Conservation (phyloP, 495 filamentous ascomycete genomes). For the Annulohypoxylon stygium region DNA sequence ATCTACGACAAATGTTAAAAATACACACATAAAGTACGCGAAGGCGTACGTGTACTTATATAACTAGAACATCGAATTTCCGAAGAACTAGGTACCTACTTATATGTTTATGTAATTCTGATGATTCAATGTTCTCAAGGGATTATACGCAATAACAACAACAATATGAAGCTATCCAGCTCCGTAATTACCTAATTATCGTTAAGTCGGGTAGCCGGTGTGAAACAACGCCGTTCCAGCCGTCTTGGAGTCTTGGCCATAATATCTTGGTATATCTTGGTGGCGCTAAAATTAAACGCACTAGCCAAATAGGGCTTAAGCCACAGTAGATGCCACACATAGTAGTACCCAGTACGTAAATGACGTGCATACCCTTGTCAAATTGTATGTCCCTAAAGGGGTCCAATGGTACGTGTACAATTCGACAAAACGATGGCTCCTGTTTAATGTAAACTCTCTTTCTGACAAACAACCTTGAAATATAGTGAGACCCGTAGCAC, state of each 20-base stretch:
- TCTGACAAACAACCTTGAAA: constrained; percentile 38
- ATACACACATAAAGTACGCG: background rate
- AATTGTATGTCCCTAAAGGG: constrained; percentile 29
- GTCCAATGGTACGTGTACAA: constrained; percentile 47
- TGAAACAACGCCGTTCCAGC: constrained; percentile 33
- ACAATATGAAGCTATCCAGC: constrained; percentile 5
- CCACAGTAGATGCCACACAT: background rate
- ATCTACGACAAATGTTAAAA: constrained; percentile 8
- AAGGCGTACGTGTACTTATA: constrained; percentile 16
- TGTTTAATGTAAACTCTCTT: constrained; percentile 35
- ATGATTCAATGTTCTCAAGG: background rate
- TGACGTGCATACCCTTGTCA: constrained; percentile 29
- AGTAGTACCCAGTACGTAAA: background rate
- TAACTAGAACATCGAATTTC: background rate
- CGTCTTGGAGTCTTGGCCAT: constrained; percentile 24
- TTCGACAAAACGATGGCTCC: constrained; percentile 33
- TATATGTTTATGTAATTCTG: background rate
- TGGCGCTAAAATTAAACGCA: constrained; percentile 4
- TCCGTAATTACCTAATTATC: background rate
- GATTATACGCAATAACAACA: background rate
- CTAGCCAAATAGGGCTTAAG: constrained; percentile 17
- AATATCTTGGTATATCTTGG: constrained; percentile 7
- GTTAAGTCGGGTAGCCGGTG: constrained; percentile 12
- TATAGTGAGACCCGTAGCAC: constrained; percentile 21
- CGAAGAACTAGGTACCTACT: background rate